phyloP scores from a whole-genome alignment of 305 asterid genomes.

The Stenogyne calaminthoides region DNA sequence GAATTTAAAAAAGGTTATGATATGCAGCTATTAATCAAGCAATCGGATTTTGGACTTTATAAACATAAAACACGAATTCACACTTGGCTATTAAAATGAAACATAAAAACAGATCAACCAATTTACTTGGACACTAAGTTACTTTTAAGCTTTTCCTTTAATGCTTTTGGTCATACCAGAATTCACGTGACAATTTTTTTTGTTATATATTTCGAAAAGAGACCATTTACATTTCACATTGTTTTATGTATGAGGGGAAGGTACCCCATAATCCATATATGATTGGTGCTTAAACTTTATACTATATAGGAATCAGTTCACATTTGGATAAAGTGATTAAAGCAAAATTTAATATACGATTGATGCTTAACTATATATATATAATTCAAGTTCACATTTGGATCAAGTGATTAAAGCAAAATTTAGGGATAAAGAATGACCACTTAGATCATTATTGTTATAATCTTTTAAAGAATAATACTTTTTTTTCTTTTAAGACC shows the following conservation, averaged over 20 bases:
- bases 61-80: not conserved
- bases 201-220: not conserved
- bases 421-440: not conserved
- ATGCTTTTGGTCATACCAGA: not conserved
- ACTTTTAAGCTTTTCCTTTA: not conserved
- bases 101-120: not conserved
- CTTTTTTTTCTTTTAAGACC: too few relatives aligned
- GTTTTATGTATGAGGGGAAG: not conserved
- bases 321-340: slow-evolving; percentile 16
- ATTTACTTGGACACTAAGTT: not conserved
- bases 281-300: not conserved
- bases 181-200: not conserved
- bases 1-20: too few relatives aligned
- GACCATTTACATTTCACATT: too few relatives aligned
- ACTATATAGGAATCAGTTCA: not conserved
- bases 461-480: not conserved
- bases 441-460: not conserved
- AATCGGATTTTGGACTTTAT: too few relatives aligned
- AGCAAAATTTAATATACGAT: not conserved
- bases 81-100: not conserved
- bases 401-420: slow-evolving; percentile 6
- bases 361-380: not conserved
- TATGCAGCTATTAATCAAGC: too few relatives aligned
- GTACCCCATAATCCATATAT: not conserved
- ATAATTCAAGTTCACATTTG: slow-evolving; percentile 13